These are phyloP conservation scores for Striga asiatica DNA, from an alignment of 257 asterid species.

Conservation along the genomic window DNA sequence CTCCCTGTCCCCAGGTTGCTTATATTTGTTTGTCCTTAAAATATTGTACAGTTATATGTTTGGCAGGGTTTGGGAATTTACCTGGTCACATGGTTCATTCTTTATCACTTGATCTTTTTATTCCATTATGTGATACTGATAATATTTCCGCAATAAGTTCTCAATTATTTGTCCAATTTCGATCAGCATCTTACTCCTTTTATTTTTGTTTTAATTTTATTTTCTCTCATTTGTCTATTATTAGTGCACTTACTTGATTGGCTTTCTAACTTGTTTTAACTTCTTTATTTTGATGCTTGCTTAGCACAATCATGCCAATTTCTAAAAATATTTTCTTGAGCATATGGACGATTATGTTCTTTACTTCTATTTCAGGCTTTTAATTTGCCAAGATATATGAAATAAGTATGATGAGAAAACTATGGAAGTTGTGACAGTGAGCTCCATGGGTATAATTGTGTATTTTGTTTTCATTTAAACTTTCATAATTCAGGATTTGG, in stretches of 20 bases:
- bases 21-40: slow-evolving; percentile 40
- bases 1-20: neutral
- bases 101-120: slow-evolving; percentile 11
- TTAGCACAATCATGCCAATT: no score
- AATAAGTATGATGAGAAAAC: neutral
- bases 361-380: no score
- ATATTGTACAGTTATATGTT: slow-evolving; percentile 56
- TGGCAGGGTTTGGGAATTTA: slow-evolving; percentile 97
- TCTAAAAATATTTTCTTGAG: no score
- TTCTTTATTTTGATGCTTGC: neutral
- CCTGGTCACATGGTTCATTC: slow-evolving; percentile 89
- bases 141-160: neutral
- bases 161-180: neutral
- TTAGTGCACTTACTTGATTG: no score
- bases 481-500: neutral
- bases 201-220: neutral
- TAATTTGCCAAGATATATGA: no score
- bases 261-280: no score
- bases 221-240: neutral
- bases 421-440: neutral
- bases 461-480: neutral
- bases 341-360: no score
- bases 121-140: slow-evolving; percentile 6
- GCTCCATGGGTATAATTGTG: neutral
- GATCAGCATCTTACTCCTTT: neutral